Evolutionary conservation across 768 basidiomycete species (phyloP), one percentile per base, ranked within the genome.

Genomic region (Mycena maculata): DNA sequence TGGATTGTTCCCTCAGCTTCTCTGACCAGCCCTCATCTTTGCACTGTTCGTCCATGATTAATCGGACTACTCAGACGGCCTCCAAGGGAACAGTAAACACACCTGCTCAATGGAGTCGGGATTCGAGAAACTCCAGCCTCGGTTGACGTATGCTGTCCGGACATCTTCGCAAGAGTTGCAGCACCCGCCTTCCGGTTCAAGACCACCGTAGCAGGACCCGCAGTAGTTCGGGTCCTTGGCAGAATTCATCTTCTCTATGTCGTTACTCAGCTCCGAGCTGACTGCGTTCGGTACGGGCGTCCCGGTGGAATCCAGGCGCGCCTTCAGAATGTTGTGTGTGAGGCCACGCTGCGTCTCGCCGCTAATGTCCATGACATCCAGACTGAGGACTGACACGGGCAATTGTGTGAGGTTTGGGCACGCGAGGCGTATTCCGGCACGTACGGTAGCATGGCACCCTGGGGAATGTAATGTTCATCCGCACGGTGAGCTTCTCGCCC

Each of bases 331-430:
- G 73, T 94, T 95, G 77, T 98, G 96, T 10, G 95, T 87, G 53
- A 98, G 76, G 74, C 98, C 95, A 64, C 92, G 86, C 77, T 98
- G 97, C 30, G 92, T 89, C 83, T 98, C 98, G 28, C 98, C 98
- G 64, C 93, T 94, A 65, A 99, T 98, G 75, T 99, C 98, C 94
- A 98, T 96, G 57, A 99, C 90, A 79, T 99, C 98, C 58, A 99
- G 81, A 76, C 94, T 96, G 59, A 99, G 86, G 50, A 99, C 97
- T 99, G 73, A n/a, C 3, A 33, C 4, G 31, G 8, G n/a, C 42
- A 36, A 42, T 15, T 8, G 6, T 33, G 47, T 64, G 2, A 57
- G 60, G n/a, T 50, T 23, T 50, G 20, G 10, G 39, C 56, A 68
- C 60, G 65, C 72, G 42, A 30, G 12, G 31, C 68, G 59, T 64